These are phyloP conservation scores for Alternaria metachromatica DNA, from an alignment of 2,329 filamentous ascomycete species.

Conservation along the genomic window DNA sequence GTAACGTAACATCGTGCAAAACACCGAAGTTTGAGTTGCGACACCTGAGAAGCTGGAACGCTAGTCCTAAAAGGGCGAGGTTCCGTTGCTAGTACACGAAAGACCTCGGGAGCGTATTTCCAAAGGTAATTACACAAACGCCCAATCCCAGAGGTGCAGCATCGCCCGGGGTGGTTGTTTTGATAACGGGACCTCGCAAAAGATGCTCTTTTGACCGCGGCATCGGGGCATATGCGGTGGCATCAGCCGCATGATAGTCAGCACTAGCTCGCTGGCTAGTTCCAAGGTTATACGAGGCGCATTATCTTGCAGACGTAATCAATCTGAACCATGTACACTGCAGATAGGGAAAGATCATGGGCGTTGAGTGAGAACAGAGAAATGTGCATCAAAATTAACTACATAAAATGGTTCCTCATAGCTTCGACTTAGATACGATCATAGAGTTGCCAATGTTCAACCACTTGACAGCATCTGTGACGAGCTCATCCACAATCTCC, in stretches of 20 bases:
- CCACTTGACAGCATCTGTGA: slow-evolving; percentile 76
- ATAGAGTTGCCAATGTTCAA: slow-evolving; percentile 72
- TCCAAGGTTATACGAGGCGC: background rate
- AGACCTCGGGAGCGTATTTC: no score
- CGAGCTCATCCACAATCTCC: slow-evolving; percentile 92
- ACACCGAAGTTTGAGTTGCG: no score
- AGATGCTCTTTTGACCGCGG: no score
- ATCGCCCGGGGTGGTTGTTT: no score
- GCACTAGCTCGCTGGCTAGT: background rate
- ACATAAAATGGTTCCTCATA: slow-evolving; percentile 23
- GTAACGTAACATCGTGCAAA: no score
- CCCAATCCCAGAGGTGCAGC: no score
- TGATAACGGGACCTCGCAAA: no score
- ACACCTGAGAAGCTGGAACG: no score
- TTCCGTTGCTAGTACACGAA: no score
- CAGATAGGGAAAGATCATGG: background rate
- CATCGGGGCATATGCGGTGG: background rate
- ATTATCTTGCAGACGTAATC: background rate
- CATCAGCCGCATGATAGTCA: background rate
- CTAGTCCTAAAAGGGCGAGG: no score
- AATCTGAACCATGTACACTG: background rate
- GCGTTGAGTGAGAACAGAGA: background rate
- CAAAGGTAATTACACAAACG: no score
- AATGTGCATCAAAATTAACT: background rate
- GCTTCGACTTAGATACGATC: slow-evolving; percentile 54